Base-by-base conservation (phyloP, 176 grass and related monocot species). In the Carex kokanica region DNA sequence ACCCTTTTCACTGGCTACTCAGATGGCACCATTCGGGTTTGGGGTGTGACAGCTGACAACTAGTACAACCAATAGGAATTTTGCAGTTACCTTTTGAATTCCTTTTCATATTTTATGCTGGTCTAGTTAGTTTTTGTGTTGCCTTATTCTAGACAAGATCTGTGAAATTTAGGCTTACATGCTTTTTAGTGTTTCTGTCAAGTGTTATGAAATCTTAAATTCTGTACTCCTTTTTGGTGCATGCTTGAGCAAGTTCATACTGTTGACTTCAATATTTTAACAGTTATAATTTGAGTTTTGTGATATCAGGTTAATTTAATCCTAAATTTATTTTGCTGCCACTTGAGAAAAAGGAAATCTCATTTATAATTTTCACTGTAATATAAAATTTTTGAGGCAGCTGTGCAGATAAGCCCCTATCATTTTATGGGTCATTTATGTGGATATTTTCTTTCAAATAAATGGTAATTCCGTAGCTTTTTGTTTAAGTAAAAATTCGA, bases 1-100 rank as follows among this genome's bases (percentile, higher is more conserved):
- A 97, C 91, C 1, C 87, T 97, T 38, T 97, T 91, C 7, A 90
- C 91, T 18, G 94, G 94, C 56, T 97, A 97, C 43, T 93, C 91
- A 24, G 94, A 97, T 86, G 94, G 94, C 65, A 85, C 87, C 53
- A 97, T 97, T 66, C 53, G 91, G 81, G 83, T 93, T 80, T 97
- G 81, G 15, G 90, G 93, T 80, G 87, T 97, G 62, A 88, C 80
- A n/a, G 87, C 85, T 9, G 90, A 75, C 53, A 81, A 82, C 80
- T 94, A 94, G 80, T 87, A 81, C 11, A 63, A 73, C 79, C 91
- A 94, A 84, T 86, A 85, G 40, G 51, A 15, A 65, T 45, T 55
- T 81, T 63, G 60, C 20, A 45, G 84, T 69, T 85, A 6, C 43
- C 32, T 63, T 61, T 21, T 63, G 31, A 13, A 74, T 52, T 52